Base-by-base conservation (phyloP, 495 filamentous ascomycete species). In the Xylaria acuta region DNA sequence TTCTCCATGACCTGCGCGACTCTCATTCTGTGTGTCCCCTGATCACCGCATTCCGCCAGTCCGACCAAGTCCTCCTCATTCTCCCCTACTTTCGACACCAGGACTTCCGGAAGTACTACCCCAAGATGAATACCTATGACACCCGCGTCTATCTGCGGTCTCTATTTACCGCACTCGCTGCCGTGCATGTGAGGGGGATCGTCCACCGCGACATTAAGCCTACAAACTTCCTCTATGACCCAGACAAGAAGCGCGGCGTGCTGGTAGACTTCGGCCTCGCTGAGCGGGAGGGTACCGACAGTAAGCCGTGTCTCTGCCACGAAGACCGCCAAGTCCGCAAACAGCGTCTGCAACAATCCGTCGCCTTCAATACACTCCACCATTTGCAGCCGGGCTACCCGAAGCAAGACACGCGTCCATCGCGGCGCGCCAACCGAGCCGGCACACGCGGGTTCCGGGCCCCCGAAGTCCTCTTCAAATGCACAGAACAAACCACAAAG, bases 141-240 rank as follows among this genome's bases (percentile, higher is more conserved):
- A 96, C 97, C 82, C 88, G 90, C 64, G 85, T 94, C 77, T 99
- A 98, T 80, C 93, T 99, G 75, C 88, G 89, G 22, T 97, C 92
- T 6, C 87, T 99, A 11, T 94, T 99, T 79, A 90, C 89, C 6
- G 96, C 97, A 0, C 86, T 99, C 7, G 84, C 87, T 20, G 91
- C 92, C 27, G 94, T 98, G 12, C 96, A 99, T 80, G 84, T 85
- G 45, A 89, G 91, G 76, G 84, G 87, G 25, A 98, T 99, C 69
- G 86, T 99, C 22, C 96, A 99, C 79, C 91, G 96, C 67, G 96
- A 99, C 80, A 98, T 99, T 80, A 99, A 99, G 80, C 96, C 96
- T n/a, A 99, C 96, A 16, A 99, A 99, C 78, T 99, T 99, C 77
- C 88, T 99, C 41, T 99, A 98, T 84, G 95, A 97, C 72, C 92